Conservation (phyloP, 352 stramenopile genomes). For the Stramenopiles sp. region DNA sequence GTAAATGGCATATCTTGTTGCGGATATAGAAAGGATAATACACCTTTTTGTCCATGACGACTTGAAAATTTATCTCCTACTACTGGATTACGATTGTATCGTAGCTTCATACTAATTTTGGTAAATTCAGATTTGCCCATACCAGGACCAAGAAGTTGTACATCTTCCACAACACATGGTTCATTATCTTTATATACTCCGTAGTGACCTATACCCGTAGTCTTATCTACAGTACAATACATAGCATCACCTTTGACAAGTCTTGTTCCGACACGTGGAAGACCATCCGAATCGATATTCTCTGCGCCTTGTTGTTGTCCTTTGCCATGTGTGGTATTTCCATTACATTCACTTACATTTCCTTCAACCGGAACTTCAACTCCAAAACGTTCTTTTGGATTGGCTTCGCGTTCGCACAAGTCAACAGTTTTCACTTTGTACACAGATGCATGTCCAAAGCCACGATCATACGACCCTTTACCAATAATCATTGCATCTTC, state of each 20-base stretch:
- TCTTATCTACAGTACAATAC: constrained; percentile 73
- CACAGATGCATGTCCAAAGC: constrained; percentile 81
- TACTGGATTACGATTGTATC: constrained; percentile 88
- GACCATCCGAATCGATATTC: constrained; percentile 65
- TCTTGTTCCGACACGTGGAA: constrained; percentile 67
- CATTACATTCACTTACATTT: no score
- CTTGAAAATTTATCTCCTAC: constrained; percentile 91
- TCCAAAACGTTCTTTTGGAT: constrained; percentile 18
- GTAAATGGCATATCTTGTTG: constrained; percentile 99
- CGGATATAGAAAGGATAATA: constrained; percentile 94
- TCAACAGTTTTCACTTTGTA: constrained; percentile 93
- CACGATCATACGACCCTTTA: constrained; percentile 86
- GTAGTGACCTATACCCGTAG: constrained; percentile 38
- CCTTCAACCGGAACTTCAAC: constrained; percentile 8
- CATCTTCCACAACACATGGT: constrained; percentile 72
- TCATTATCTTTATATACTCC: constrained; percentile 38
- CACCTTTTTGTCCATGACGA: constrained; percentile 68
- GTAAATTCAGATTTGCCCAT: constrained; percentile 85
- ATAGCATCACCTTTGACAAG: constrained; percentile 74
- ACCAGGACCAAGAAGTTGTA: no score
- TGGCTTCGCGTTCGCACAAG: constrained; percentile 20
- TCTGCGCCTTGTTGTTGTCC: background rate
- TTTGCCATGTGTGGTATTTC: constrained; percentile 28
- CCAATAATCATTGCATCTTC: constrained; percentile 99
- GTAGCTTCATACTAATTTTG: constrained; percentile 93